phyloP scores from a whole-genome alignment of 2,329 filamentous ascomycete genomes.

The Stagonosporopsis rhizophila region DNA sequence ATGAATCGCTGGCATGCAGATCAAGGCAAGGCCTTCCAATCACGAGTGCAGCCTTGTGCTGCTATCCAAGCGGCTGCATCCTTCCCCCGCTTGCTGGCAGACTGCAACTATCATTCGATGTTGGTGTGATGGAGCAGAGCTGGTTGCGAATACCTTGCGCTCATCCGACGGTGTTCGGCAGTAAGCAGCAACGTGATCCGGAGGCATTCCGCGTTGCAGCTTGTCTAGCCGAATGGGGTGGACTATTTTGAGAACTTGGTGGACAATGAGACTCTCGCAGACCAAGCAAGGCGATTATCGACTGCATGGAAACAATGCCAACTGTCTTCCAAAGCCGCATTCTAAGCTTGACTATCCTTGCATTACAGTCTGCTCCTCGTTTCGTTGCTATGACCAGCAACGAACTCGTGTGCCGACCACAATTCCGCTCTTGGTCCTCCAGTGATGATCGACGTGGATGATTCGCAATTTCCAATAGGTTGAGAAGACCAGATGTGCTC shows the following conservation, averaged over 20 bases:
- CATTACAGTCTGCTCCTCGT: neutral
- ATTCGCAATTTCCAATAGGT: constrained; percentile 2
- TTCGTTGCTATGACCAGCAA: neutral
- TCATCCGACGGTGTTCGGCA: constrained; percentile 38
- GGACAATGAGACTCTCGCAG: neutral
- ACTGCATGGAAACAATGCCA: neutral
- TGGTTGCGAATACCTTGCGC: constrained; percentile 24
- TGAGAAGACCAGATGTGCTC: neutral
- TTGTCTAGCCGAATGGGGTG: constrained; percentile 18
- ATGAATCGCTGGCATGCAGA: constrained; percentile 15
- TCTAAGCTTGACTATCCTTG: neutral
- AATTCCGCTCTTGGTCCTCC: neutral
- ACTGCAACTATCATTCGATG: constrained; percentile 7
- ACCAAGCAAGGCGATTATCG: neutral
- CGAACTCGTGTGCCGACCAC: neutral
- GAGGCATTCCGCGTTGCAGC: constrained; percentile 27
- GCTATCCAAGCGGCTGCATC: neutral
- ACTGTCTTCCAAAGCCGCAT: neutral
- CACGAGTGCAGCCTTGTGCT: neutral
- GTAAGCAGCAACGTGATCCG: constrained; percentile 16
- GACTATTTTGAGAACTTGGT: constrained; percentile 12
- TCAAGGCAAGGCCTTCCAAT: constrained; percentile 15
- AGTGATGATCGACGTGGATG: neutral
- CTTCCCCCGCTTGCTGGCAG: constrained; percentile 16
- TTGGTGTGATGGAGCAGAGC: constrained; percentile 27